Evolutionary conservation across 495 filamentous ascomycete species (phyloP).

Genomic region (Penicillium egyptiacum): DNA sequence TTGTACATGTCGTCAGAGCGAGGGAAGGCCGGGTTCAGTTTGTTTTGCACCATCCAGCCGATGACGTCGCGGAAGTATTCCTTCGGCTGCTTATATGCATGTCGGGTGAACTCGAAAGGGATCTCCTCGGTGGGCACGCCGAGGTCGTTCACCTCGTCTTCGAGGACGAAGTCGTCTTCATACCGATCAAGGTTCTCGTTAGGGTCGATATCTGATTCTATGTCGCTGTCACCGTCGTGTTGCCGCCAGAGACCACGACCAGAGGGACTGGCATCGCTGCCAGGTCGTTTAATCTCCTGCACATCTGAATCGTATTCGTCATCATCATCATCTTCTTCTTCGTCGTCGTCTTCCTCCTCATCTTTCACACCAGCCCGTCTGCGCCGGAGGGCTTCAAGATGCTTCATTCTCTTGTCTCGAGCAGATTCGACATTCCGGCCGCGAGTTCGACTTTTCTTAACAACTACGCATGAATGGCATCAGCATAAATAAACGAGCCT

Average conservation of each 20-base stretch:
- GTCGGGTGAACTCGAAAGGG: conserved; percentile 69
- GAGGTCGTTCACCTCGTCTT: conserved; percentile 62
- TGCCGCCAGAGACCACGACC: not conserved
- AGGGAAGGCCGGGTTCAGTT: conserved; percentile 73
- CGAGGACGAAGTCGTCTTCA: conserved; percentile 69
- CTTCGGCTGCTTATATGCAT: conserved; percentile 65
- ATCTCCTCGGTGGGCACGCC: conserved; percentile 63
- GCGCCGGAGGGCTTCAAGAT: conserved; percentile 55
- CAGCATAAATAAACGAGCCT: not conserved
- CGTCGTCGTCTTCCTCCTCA: conserved; percentile 25
- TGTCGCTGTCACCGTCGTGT: conserved; percentile 32
- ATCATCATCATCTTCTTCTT: conserved; percentile 16
- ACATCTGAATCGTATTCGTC: conserved; percentile 10
- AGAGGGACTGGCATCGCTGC: not conserved
- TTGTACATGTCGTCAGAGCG: conserved; percentile 63
- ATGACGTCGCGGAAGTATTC: conserved; percentile 78
- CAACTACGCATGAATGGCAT: conserved; percentile 21
- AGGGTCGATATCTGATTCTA: conserved; percentile 36
- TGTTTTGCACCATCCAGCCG: conserved; percentile 79
- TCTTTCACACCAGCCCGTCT: conserved; percentile 58
- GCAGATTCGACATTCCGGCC: conserved; percentile 40
- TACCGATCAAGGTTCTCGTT: conserved; percentile 56
- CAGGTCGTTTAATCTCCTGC: conserved; percentile 7
- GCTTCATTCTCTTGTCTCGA: conserved; percentile 44
- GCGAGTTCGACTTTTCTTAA: conserved; percentile 45